Evolutionary conservation across 192 early-diverging fungal genomes (phyloP).

Genomic region (Powellomyces hirtus): DNA sequence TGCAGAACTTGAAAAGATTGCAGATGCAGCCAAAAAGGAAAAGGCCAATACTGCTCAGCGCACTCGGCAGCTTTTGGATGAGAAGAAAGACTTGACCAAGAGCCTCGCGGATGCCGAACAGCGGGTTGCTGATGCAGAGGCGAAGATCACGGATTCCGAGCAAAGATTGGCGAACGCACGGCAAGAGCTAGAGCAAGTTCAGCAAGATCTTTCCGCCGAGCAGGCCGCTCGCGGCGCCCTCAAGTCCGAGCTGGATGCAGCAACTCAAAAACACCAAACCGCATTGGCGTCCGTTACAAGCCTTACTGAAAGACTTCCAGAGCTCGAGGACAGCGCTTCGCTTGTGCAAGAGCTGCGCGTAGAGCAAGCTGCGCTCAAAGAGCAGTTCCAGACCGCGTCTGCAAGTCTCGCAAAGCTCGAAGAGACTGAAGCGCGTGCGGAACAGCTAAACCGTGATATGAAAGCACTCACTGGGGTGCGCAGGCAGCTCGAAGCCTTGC

Average conservation of each 20-base stretch:
- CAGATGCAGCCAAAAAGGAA: not conserved
- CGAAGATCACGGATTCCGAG: not conserved
- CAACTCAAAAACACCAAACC: not conserved
- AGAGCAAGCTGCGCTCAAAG: not conserved
- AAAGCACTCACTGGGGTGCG: conserved; percentile 5
- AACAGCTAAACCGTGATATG: conserved; percentile 22
- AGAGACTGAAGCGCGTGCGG: not conserved
- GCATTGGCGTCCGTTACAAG: not conserved
- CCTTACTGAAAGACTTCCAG: not conserved
- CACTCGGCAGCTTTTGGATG: not conserved
- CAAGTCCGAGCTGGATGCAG: not conserved
- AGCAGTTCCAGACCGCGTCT: not conserved
- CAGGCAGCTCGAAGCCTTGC: not conserved
- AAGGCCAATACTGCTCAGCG: not conserved
- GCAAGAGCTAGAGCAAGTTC: not conserved
- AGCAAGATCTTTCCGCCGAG: not conserved
- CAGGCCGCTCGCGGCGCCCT: not conserved
- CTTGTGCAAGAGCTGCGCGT: not conserved
- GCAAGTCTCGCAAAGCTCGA: not conserved
- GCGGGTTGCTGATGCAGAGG: not conserved
- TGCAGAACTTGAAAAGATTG: not conserved
- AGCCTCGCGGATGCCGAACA: not conserved
- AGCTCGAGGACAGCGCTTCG: not conserved
- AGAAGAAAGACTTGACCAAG: conserved; percentile 2
- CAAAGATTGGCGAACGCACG: not conserved